These are phyloP conservation scores for Ziziphus jujuba DNA, from an alignment of 306 rosid genomes.

Conservation along the genomic window DNA sequence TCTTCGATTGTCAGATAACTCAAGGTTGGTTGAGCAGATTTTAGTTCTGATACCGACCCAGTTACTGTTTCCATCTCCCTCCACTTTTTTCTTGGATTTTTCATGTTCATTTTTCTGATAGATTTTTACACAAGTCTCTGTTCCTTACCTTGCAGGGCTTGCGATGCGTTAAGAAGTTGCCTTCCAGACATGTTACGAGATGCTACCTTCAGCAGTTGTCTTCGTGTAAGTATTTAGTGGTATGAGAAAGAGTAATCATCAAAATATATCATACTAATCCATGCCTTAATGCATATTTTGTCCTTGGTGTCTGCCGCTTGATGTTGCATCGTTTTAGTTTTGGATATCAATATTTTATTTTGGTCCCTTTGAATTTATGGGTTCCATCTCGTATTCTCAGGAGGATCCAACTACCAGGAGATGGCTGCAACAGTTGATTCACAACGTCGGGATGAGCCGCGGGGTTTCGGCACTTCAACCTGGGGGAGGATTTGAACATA, in stretches of 20 bases:
- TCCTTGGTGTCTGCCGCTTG: too few relatives aligned
- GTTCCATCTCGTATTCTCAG: constrained; percentile 33
- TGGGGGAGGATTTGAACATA: constrained; percentile 59
- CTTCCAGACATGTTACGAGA: constrained; percentile 73
- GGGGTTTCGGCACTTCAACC: constrained; percentile 43
- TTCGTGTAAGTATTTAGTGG: constrained; percentile 53
- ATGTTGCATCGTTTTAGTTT: too few relatives aligned
- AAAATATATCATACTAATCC: not conserved
- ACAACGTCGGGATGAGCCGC: constrained; percentile 50
- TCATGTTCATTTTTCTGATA: not conserved
- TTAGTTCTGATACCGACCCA: not conserved
- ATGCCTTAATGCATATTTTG: too few relatives aligned
- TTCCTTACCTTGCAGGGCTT: constrained; percentile 48
- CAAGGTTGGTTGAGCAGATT: constrained; percentile 48
- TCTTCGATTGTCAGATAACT: constrained; percentile 64
- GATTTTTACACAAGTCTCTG: not conserved
- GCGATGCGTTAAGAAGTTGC: constrained; percentile 61
- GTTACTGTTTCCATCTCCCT: not conserved
- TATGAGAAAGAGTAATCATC: not conserved
- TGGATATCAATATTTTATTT: not conserved
- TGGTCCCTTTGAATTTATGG: constrained; percentile 5
- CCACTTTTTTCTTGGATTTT: not conserved
- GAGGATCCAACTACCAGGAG: constrained; percentile 77
- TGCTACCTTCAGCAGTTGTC: constrained; percentile 54
- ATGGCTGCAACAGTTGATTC: constrained; percentile 71